These are phyloP conservation scores for Daldinia sp. DNA, from an alignment of 2,329 filamentous ascomycete species.

Conservation along the genomic window DNA sequence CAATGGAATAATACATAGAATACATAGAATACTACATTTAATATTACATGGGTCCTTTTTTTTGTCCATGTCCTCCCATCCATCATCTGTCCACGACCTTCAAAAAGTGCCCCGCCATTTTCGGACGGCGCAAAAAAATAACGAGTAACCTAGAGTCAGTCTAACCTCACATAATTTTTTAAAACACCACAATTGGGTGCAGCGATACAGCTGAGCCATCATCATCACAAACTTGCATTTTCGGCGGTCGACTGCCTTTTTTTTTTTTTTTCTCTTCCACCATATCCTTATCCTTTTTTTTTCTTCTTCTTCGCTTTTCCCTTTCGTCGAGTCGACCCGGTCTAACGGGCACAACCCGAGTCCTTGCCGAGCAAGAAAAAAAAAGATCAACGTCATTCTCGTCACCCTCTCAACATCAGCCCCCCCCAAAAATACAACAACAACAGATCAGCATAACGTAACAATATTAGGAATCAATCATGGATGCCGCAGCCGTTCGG, in stretches of 20 bases:
- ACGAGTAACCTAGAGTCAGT: slow-evolving; percentile 28
- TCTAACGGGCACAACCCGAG: slow-evolving; percentile 27
- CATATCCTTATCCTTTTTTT: not conserved
- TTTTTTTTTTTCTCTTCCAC: not conserved
- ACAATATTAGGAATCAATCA: slow-evolving; percentile 50
- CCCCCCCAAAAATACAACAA: slow-evolving; percentile 6
- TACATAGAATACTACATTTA: not conserved
- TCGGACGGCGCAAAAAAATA: slow-evolving; percentile 37
- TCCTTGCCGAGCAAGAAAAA: slow-evolving; percentile 21
- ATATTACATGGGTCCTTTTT: not conserved
- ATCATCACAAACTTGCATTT: slow-evolving; percentile 28
- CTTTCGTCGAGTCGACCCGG: slow-evolving; percentile 25
- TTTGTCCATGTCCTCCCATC: too few relatives aligned
- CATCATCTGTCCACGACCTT: slow-evolving; percentile 16
- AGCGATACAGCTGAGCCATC: slow-evolving; percentile 28
- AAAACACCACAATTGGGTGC: slow-evolving; percentile 36
- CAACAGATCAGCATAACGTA: slow-evolving; percentile 6
- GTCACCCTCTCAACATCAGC: slow-evolving; percentile 18
- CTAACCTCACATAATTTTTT: slow-evolving; percentile 35
- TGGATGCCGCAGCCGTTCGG: slow-evolving; percentile 79
- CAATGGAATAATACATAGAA: not conserved
- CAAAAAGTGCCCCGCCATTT: slow-evolving; percentile 35
- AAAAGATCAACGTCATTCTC: slow-evolving; percentile 24
- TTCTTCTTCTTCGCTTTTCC: not conserved
- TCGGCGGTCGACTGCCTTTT: slow-evolving; percentile 17